Percentiles rank a stretch among this genome's conserved stretches.
These are phyloP conservation scores for Arthrobotrys conoides DNA, from an alignment of 2,329 filamentous ascomycete species.

Conservation along the genomic window DNA sequence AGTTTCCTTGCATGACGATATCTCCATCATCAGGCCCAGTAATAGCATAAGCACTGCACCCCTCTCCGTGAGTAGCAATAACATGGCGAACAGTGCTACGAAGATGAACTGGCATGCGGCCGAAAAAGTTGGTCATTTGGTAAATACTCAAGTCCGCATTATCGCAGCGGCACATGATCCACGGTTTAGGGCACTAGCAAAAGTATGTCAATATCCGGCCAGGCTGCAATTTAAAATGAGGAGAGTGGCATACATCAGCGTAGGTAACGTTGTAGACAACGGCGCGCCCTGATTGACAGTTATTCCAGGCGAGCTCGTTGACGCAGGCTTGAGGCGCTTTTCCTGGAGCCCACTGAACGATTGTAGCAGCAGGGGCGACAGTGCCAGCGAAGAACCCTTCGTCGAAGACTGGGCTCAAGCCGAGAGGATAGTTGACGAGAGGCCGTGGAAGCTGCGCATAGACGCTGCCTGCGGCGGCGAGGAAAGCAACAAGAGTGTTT, in stretches of 20 bases:
- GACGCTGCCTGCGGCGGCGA: neutral
- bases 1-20: constrained; percentile 52
- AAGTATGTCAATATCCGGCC: neutral
- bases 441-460: constrained; percentile 46
- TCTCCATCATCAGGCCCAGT: constrained; percentile 49
- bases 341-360: constrained; percentile 36
- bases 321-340: constrained; percentile 49
- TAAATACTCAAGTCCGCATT: constrained; percentile 54
- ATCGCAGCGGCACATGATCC: constrained; percentile 50
- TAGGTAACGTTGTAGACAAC: constrained; percentile 51
- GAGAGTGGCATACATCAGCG: constrained; percentile 21
- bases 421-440: constrained; percentile 35
- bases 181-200: constrained; percentile 28
- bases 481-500: constrained; percentile 20
- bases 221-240: neutral
- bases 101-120: constrained; percentile 51
- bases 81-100: constrained; percentile 47
- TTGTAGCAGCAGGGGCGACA: constrained; percentile 20
- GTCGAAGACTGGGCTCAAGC: constrained; percentile 45
- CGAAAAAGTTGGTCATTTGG: constrained; percentile 50
- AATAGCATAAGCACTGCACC: constrained; percentile 50
- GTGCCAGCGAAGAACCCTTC: constrained; percentile 47
- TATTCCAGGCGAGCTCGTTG: constrained; percentile 51
- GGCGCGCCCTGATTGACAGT: constrained; percentile 35
- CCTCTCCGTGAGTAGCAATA: constrained; percentile 39